Conservation (phyloP, 106 monocot species). For the Xerophyta viscosa region DNA sequence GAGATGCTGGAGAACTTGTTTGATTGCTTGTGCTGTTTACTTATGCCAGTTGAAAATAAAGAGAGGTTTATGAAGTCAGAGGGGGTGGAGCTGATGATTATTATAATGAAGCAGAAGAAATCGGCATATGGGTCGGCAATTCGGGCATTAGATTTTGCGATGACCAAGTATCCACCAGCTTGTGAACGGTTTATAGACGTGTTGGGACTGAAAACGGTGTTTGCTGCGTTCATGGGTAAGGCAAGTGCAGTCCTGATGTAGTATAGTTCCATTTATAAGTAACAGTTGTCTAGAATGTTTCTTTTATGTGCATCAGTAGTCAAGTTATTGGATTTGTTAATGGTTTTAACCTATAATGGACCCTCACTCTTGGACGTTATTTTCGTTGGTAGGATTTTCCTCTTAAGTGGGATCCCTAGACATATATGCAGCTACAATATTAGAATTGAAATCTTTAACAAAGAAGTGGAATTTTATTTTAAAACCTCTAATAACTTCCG, state of each 20-base stretch:
- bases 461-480: too few species aligned
- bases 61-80: conserved; percentile 88
- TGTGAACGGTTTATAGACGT: conserved; percentile 98
- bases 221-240: conserved; percentile 99
- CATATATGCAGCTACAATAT: too few species aligned
- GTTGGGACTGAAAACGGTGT: conserved; percentile 89
- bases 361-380: too few species aligned
- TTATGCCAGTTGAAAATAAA: conserved; percentile 95
- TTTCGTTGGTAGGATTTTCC: too few species aligned
- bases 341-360: too few species aligned
- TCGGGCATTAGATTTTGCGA: conserved; percentile 87
- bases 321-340: too few species aligned
- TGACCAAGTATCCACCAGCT: conserved; percentile 91
- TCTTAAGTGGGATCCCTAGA: too few species aligned
- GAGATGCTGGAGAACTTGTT: conserved; percentile 99
- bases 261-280: neutral
- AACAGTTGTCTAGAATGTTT: neutral
- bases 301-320: too few species aligned
- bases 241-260: conserved; percentile 46
- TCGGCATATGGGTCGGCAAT: conserved; percentile 70
- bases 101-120: conserved; percentile 99
- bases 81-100: conserved; percentile 91
- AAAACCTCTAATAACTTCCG: too few species aligned
- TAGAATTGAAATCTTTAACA: too few species aligned
- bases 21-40: conserved; percentile 86